These are phyloP conservation scores for Aureobasidium sp. DNA, from an alignment of 2,329 filamentous ascomycete genomes.

Conservation along the genomic window DNA sequence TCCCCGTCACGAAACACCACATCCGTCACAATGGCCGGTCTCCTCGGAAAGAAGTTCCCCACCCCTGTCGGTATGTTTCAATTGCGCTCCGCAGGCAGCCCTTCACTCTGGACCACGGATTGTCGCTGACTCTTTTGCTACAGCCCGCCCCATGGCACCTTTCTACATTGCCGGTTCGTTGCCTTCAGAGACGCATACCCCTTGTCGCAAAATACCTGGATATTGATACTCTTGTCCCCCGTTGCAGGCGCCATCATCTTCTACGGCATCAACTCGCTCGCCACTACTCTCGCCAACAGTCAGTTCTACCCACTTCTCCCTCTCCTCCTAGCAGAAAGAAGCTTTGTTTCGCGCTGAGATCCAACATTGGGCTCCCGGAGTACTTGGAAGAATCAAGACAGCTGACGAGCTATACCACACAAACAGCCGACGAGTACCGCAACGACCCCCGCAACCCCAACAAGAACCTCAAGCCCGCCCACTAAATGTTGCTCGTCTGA, in stretches of 20 bases:
- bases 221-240: neutral
- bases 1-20: slow-evolving; percentile 12
- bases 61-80: slow-evolving; percentile 39
- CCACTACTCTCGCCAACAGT: slow-evolving; percentile 71
- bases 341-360: neutral
- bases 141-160: slow-evolving; percentile 16
- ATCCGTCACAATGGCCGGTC: slow-evolving; percentile 28
- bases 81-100: neutral
- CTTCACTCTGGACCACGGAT: neutral
- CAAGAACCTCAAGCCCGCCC: slow-evolving; percentile 3
- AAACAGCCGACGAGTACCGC: slow-evolving; percentile 81
- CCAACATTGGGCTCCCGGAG: neutral
- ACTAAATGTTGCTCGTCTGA: neutral
- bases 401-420: slow-evolving; percentile 11
- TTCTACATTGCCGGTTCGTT: slow-evolving; percentile 17
- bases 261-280: slow-evolving; percentile 83
- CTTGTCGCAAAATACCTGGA: neutral
- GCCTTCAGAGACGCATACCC: neutral
- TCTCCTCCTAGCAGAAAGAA: too few species aligned
- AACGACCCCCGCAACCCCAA: slow-evolving; percentile 85
- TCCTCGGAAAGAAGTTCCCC: slow-evolving; percentile 45
- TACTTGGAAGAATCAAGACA: neutral
- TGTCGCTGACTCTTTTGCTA: neutral
- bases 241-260: slow-evolving; percentile 67
- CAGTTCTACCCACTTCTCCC: slow-evolving; percentile 38